These are phyloP conservation scores for Claviceps capensis DNA, from an alignment of 2,329 filamentous ascomycete species.

Conservation along the genomic window DNA sequence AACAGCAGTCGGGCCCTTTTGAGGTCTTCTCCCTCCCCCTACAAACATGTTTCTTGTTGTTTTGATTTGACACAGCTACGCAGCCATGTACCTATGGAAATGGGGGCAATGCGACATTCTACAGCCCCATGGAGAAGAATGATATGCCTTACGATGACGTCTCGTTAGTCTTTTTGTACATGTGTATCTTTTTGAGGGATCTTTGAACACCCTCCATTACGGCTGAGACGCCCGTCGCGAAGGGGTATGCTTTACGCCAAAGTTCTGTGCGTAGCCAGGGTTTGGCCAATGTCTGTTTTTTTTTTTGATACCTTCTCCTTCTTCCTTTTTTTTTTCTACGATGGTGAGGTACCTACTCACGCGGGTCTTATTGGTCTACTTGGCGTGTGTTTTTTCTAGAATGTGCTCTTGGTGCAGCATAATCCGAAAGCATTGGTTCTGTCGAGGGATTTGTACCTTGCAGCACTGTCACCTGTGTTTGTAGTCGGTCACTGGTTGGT, in stretches of 20 bases:
- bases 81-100: neutral
- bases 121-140: neutral
- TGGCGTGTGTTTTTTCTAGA: neutral
- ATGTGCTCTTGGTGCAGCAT: neutral
- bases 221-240: slow-evolving; percentile 4
- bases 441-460: neutral
- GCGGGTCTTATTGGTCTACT: neutral
- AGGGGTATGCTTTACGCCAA: neutral
- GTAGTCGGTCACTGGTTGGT: neutral
- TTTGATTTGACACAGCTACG: neutral
- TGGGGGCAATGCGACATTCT: neutral
- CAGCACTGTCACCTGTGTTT: neutral
- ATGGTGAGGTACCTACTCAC: neutral
- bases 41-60: slow-evolving; percentile 1
- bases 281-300: neutral
- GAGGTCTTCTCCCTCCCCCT: neutral
- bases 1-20: neutral
- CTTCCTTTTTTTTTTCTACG: neutral
- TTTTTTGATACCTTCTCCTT: neutral
- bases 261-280: neutral
- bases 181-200: neutral
- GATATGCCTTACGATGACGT: slow-evolving; percentile 7
- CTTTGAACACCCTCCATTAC: neutral
- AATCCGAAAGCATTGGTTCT: neutral
- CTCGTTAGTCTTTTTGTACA: neutral